These are phyloP conservation scores for Taxawa tesnikishii DNA, from an alignment of 2,329 filamentous ascomycete genomes.

Conservation along the genomic window DNA sequence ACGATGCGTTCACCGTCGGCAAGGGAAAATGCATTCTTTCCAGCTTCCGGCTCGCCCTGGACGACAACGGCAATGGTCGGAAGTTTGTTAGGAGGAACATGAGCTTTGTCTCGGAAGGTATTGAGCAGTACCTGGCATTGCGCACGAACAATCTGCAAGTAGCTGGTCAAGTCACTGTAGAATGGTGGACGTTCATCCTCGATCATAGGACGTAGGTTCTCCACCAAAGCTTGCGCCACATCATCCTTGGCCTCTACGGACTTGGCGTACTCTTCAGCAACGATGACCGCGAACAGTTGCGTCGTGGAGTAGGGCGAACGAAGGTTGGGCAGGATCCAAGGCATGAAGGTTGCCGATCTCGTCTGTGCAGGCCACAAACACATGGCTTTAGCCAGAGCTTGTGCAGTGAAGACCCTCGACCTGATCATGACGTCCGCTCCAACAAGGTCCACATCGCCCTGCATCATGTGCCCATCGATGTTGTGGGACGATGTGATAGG, in stretches of 20 bases:
- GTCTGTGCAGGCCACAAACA: constrained; percentile 54
- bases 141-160: constrained; percentile 75
- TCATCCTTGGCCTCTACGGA: constrained; percentile 28
- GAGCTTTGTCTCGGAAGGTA: constrained; percentile 82
- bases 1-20: constrained; percentile 79
- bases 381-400: constrained; percentile 76
- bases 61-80: constrained; percentile 80
- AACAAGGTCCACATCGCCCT: constrained; percentile 89
- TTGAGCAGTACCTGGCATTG: constrained; percentile 86
- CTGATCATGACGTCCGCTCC: constrained; percentile 79
- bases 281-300: constrained; percentile 69
- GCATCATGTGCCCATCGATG: constrained; percentile 95
- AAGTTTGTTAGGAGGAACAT: constrained; percentile 61
- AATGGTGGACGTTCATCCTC: constrained; percentile 69
- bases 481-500: constrained; percentile 63
- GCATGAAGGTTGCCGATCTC: constrained; percentile 51
- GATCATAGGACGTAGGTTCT: constrained; percentile 59
- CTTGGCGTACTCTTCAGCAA: constrained; percentile 80
- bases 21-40: constrained; percentile 84
- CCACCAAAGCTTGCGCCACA: constrained; percentile 47
- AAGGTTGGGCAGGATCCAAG: constrained; percentile 53
- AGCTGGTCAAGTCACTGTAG: constrained; percentile 84
- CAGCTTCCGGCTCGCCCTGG: constrained; percentile 83
- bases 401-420: constrained; percentile 76
- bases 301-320: constrained; percentile 69